Evolutionary conservation across 139 green algal genomes (phyloP), one percentile per base, ranked within the genome.

Genomic region (Picochlorum sp.): DNA sequence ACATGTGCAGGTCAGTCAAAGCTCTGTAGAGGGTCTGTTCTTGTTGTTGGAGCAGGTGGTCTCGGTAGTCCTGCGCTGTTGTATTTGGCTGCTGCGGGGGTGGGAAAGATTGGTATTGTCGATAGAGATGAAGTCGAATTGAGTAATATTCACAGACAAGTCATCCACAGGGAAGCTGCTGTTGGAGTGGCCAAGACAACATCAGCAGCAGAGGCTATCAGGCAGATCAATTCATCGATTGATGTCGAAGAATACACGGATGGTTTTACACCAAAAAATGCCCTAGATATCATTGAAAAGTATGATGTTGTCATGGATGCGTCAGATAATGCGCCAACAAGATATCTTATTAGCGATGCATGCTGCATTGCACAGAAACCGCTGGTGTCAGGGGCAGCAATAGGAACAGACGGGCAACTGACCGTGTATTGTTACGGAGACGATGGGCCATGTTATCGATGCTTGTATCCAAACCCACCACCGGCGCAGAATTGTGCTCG

Each of bases 221-320:
- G 21, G 0, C 71, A 74, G 3, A 69, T 94, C 44, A 96, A 95
- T 76, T 84, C 73, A 28, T 63, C 52, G 34, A 71, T 92, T 6
- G 20, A 72, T 55, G 70, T 95, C 16, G 67, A 84, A 24, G 45
- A 60, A 2, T 71, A 90, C 65, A 60, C 30, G 11, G 66, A 89
- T 20, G 86, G 87, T 6, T 60, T 96, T 7, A 79, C 20, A 1
- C 72, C 84, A 0, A 23, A 34, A 38, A 95, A 90, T 64, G 89
- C 91, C 4, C 51, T 94, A 18, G 51, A 66, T 8, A 75, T 97
- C 37, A 72, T 91, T 20, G 24, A 28, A 15, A 26, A n/a, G 9
- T 96, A 94, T 65, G 85, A 95, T 61, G 83, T 97, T 4, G 79
- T 98, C 4, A 44, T 98, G 2, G 94, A 99, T 64, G 82, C 75